Conservation (phyloP, 371 early-diverging fungal genomes). For the Caulochytrium protostelioides region DNA sequence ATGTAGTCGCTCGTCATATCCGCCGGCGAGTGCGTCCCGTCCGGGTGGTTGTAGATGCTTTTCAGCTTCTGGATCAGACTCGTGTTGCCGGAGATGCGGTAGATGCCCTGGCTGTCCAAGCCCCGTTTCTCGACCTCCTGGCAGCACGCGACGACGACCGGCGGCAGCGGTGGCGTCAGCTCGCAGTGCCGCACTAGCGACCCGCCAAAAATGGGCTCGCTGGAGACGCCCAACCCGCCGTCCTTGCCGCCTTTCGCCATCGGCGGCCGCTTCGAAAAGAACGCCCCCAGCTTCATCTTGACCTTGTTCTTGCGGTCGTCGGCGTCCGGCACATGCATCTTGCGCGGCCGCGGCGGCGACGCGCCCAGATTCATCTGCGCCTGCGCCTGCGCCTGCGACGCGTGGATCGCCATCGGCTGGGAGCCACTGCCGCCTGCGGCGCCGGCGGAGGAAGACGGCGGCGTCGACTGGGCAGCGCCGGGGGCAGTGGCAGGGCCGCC, state of each 20-base stretch:
- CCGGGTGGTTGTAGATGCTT: constrained; percentile 33
- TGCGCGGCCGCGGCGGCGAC: no score
- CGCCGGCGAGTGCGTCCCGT: constrained; percentile 6
- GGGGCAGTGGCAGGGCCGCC: no score
- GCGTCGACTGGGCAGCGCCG: no score
- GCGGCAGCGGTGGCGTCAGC: no score
- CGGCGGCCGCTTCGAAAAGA: constrained; percentile 16
- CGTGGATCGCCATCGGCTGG: no score
- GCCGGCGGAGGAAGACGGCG: no score
- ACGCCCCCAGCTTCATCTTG: constrained; percentile 14
- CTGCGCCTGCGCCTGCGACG: no score
- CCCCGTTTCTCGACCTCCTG: constrained; percentile 43
- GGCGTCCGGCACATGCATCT: no score
- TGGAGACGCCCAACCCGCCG: not conserved
- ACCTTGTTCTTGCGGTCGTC: constrained; percentile 9
- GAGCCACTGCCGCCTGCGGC: no score
- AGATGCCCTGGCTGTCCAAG: constrained; percentile 46
- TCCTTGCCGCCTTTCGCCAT: not conserved
- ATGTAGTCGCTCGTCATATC: constrained; percentile 13
- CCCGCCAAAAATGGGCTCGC: constrained; percentile 42
- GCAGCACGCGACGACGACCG: constrained; percentile 38
- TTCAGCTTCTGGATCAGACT: constrained; percentile 44
- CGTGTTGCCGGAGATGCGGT: constrained; percentile 56
- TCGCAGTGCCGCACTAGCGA: no score
- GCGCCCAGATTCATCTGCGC: no score